These are phyloP conservation scores for Lactifluus rugatus DNA, from an alignment of 768 basidiomycete species.

Conservation along the genomic window DNA sequence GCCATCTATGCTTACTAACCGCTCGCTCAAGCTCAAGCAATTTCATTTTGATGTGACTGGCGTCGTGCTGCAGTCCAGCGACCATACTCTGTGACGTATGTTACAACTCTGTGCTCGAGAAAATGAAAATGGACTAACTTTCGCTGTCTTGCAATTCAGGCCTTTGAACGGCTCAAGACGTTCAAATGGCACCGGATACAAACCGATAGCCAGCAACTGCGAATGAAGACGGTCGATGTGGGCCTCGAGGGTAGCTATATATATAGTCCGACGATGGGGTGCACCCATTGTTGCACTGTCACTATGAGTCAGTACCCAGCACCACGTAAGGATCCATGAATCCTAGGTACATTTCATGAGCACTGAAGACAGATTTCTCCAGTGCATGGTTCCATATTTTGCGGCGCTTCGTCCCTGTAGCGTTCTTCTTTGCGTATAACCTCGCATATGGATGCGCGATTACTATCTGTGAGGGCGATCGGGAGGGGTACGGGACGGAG, in stretches of 20 bases:
- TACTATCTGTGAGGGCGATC: constrained; percentile 20
- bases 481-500: not conserved
- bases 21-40: constrained; percentile 61
- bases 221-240: constrained; percentile 61
- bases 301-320: not conserved
- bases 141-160: constrained; percentile 68
- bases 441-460: constrained; percentile 63
- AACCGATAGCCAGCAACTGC: constrained; percentile 42
- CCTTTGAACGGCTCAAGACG: constrained; percentile 56
- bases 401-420: constrained; percentile 50
- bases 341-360: constrained; percentile 50
- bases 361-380: constrained; percentile 60
- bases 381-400: constrained; percentile 73
- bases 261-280: constrained; percentile 58
- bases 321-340: not conserved
- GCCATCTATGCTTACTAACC: constrained; percentile 31
- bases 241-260: constrained; percentile 61
- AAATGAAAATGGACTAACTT: constrained; percentile 33
- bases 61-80: constrained; percentile 58
- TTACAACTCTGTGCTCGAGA: not conserved
- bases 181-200: constrained; percentile 46
- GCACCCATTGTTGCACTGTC: constrained; percentile 55
- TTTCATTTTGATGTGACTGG: constrained; percentile 47
- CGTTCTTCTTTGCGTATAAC: constrained; percentile 47
- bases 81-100: constrained; percentile 53